Evolutionary conservation across 495 filamentous ascomycete species (phyloP).

Genomic region (Penicillium cinerascens): DNA sequence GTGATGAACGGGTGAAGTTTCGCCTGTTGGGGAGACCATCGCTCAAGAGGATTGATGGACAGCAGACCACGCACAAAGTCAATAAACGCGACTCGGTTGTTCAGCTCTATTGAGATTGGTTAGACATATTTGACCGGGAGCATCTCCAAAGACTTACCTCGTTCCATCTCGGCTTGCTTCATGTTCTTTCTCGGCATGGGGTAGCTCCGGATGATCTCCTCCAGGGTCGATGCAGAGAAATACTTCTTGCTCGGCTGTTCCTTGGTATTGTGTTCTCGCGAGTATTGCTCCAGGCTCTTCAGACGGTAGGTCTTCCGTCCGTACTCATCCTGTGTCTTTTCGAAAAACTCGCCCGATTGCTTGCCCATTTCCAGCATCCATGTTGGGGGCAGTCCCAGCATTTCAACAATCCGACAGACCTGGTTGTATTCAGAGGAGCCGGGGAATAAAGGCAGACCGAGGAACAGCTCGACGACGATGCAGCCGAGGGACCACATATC

Average conservation of each 20-base stretch:
- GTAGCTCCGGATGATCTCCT: constrained; percentile 96
- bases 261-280: constrained; percentile 89
- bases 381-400: constrained; percentile 92
- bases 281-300: constrained; percentile 97
- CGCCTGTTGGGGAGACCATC: constrained; percentile 97
- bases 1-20: constrained; percentile 99
- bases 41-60: constrained; percentile 91
- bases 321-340: constrained; percentile 89
- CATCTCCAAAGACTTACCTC: constrained; percentile 61
- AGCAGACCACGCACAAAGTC: constrained; percentile 96
- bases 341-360: constrained; percentile 95
- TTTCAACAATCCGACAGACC: constrained; percentile 94
- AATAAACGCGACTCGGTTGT: constrained; percentile 96
- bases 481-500: constrained; percentile 99
- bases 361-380: constrained; percentile 99
- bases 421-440: constrained; percentile 99
- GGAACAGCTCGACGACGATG: constrained; percentile 97
- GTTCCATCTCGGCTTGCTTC: constrained; percentile 94
- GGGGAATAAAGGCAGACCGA: constrained; percentile 92
- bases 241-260: constrained; percentile 99
- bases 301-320: constrained; percentile 85
- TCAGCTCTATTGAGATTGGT: constrained; percentile 70
- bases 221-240: constrained; percentile 87
- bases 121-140: constrained; percentile 9
- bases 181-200: constrained; percentile 99